phyloP scores from a whole-genome alignment of 106 monocot species.

The Alisma plantagoaquatica region DNA sequence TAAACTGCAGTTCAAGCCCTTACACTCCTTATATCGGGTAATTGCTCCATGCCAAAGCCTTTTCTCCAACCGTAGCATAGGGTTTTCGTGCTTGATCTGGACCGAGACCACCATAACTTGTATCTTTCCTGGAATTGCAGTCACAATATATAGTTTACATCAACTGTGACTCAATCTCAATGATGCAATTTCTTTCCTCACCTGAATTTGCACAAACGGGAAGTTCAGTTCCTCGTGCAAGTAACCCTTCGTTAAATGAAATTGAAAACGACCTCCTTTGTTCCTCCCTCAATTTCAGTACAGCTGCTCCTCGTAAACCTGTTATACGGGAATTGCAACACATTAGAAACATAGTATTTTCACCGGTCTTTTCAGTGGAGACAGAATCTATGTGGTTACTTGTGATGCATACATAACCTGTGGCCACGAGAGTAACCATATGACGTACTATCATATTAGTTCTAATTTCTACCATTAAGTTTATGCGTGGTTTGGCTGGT shows the following conservation, averaged over 20 bases:
- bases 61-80: conserved; percentile 38
- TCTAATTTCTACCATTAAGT: background rate
- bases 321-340: background rate
- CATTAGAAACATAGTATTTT: background rate
- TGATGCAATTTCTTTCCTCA: conserved; percentile 4
- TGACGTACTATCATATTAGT: background rate
- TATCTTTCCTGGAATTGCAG: conserved; percentile 38
- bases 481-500: background rate
- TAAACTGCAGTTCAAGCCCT: no score
- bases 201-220: conserved; percentile 25
- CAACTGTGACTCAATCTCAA: background rate
- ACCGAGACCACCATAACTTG: conserved; percentile 36
- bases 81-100: conserved; percentile 22
- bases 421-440: background rate
- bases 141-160: conserved; percentile 2
- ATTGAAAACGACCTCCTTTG: conserved; percentile 1
- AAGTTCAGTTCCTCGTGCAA: conserved; percentile 35
- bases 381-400: background rate
- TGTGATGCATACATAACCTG: background rate
- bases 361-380: background rate
- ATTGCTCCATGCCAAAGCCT: conserved; percentile 38
- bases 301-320: conserved; percentile 59
- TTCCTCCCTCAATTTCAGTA: conserved; percentile 35
- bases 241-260: conserved; percentile 20
- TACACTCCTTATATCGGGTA: conserved; percentile 51